Evolutionary conservation across 352 stramenopile species (phyloP), one percentile per base, ranked within the genome.

Genomic region (Phytophthora citricola): DNA sequence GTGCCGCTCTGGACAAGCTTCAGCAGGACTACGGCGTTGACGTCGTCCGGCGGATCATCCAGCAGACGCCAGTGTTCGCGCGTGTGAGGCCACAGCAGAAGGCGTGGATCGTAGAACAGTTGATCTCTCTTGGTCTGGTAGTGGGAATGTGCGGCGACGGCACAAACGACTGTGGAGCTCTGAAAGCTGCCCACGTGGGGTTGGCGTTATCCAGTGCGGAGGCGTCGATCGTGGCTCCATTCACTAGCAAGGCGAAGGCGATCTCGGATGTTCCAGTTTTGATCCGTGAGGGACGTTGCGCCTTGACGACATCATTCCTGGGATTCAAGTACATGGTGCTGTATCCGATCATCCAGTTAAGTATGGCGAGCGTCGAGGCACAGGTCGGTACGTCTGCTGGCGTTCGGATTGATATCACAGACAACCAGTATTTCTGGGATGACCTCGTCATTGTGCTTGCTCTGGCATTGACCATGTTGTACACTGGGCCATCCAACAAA

Each of bases 181-280:
- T 97, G 8, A 94, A 92, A 53, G 76, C 82, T 14, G 91, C 91
- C 8, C 91, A 97, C 56, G 84, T 95, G 3, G 91, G 91, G 0
- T 59, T 97, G 34, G 89, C 92, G 17, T 69, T 98, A 4, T 94
- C 83, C 10, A 81, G 82, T 53, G 84, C 89, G 1, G 90, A 98
- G 56, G 92, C 90, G 1, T 95, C 84, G 32, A 85, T 91, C 34
- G 87, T 97, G 36, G 73, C 90, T 29, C 90, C 90, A 5, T 36
- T 36, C 31, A 36, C 31, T 36, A 96, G 84, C 62, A 81, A 92
- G 38, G 73, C 84, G 29, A 96, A 96, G 53, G 71, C 57, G 7
- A 90, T 97, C 36, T 68, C 63, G 38, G 84, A 88, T 57, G 88
- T 97, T 11, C 61, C 79, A 0, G 84, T 89, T 48, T 69, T 97